Evolutionary conservation across 2,329 filamentous ascomycete species (phyloP).

Genomic region (Aspergillus sp.): DNA sequence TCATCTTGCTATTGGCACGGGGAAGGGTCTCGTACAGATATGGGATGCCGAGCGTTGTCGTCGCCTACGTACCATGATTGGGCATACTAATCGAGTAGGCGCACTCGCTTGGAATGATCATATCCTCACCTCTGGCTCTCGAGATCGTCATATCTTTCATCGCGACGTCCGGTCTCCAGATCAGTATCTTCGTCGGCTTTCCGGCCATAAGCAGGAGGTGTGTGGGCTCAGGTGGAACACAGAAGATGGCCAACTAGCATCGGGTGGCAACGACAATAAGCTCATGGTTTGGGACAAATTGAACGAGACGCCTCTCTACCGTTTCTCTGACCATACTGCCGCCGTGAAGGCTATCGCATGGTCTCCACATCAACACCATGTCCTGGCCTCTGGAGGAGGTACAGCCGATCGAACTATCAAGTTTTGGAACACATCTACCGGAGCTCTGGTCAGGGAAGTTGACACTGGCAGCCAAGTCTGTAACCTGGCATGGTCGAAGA

Average conservation of each 20-base stretch:
- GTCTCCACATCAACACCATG: slow-evolving; percentile 92
- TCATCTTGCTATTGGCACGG: slow-evolving; percentile 91
- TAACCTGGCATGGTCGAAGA: slow-evolving; percentile 95
- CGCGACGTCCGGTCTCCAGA: slow-evolving; percentile 91
- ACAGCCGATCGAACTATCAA: slow-evolving; percentile 96
- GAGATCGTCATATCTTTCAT: slow-evolving; percentile 91
- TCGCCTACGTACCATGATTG: slow-evolving; percentile 90
- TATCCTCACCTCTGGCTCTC: slow-evolving; percentile 90
- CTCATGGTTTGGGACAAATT: slow-evolving; percentile 98
- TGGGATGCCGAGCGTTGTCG: slow-evolving; percentile 91
- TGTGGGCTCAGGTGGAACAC: slow-evolving; percentile 97
- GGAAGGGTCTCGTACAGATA: slow-evolving; percentile 92
- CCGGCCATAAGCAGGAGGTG: slow-evolving; percentile 96
- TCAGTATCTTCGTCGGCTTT: slow-evolving; percentile 81
- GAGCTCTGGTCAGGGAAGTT: slow-evolving; percentile 76
- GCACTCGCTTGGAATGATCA: slow-evolving; percentile 97
- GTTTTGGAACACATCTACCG: slow-evolving; percentile 94
- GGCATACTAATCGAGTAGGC: slow-evolving; percentile 88
- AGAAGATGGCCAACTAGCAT: slow-evolving; percentile 91
- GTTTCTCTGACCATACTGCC: slow-evolving; percentile 91
- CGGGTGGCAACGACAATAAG: slow-evolving; percentile 97
- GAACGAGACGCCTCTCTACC: slow-evolving; percentile 86
- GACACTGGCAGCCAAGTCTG: slow-evolving; percentile 99
- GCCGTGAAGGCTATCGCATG: slow-evolving; percentile 97
- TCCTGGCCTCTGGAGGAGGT: slow-evolving; percentile 93